Percentiles rank a stretch among this genome's conserved stretches.
phyloP scores from a whole-genome alignment of 83 land plant genomes.

The Thuja plicata region DNA sequence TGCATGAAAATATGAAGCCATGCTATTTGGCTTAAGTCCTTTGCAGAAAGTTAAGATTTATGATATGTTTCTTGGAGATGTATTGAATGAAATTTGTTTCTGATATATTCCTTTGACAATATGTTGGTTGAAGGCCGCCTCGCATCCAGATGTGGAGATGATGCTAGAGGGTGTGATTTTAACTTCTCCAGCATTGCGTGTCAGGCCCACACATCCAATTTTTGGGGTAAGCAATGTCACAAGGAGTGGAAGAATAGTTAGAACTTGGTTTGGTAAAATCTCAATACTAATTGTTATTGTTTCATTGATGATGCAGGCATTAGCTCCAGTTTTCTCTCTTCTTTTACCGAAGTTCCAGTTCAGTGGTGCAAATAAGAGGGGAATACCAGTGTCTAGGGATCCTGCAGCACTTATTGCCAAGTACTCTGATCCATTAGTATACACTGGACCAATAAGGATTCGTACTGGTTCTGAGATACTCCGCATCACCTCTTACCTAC shows the following conservation, averaged over 20 bases:
- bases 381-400: conserved; percentile 87
- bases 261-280: background rate
- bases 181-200: conserved; percentile 94
- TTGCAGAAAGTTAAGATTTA: background rate
- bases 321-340: conserved; percentile 92
- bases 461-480: conserved; percentile 95
- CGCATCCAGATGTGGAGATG: conserved; percentile 47
- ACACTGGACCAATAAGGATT: conserved; percentile 90
- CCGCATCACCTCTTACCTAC: conserved; percentile 72
- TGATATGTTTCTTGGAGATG: background rate
- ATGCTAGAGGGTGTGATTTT: conserved; percentile 80
- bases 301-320: conserved; percentile 56
- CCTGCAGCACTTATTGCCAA: conserved; percentile 87
- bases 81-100: background rate
- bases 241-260: background rate
- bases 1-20: background rate
- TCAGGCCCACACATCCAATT: conserved; percentile 91
- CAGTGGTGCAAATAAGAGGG: conserved; percentile 80
- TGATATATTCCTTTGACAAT: background rate
- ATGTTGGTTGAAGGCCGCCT: conserved; percentile 59
- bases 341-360: conserved; percentile 82
- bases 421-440: conserved; percentile 94
- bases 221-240: conserved; percentile 64
- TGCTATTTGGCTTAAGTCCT: background rate
- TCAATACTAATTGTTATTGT: background rate